Percentiles rank a stretch among this genome's conserved stretches.
These are phyloP conservation scores for Hypoxylon sp. DNA, from an alignment of 2,329 filamentous ascomycete species.

Conservation along the genomic window DNA sequence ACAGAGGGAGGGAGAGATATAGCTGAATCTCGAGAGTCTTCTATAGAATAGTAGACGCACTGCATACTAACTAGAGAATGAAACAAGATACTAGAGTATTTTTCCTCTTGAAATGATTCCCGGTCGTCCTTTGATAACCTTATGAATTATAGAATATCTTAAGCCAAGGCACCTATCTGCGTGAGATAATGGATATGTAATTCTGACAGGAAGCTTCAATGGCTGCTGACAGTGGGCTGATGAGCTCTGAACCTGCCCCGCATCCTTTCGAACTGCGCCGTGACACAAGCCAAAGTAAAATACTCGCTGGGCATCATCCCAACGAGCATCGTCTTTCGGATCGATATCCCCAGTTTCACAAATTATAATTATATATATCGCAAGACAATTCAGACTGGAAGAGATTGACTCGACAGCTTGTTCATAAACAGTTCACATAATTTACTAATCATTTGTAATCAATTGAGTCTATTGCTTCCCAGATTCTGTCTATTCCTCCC, in stretches of 20 bases:
- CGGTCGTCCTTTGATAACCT: not conserved
- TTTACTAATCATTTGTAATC: not conserved
- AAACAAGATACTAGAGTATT: conserved; percentile 14
- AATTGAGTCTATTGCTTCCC: not conserved
- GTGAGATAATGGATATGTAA: not conserved
- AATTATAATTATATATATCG: not conserved
- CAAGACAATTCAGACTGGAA: not conserved
- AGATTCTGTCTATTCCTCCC: not conserved
- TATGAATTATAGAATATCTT: too few species aligned
- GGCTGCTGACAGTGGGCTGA: conserved; percentile 19
- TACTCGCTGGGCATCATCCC: not conserved
- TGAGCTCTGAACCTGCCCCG: conserved; percentile 22
- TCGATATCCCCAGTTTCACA: conserved; percentile 4
- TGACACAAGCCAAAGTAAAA: not conserved
- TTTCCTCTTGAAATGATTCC: not conserved
- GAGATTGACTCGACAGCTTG: not conserved
- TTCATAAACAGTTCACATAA: not conserved
- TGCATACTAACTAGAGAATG: conserved; percentile 24
- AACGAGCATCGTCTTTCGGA: not conserved
- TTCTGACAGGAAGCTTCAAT: conserved; percentile 1
- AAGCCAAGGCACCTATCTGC: not conserved
- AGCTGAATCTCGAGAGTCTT: conserved; percentile 7
- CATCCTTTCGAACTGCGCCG: conserved; percentile 1
- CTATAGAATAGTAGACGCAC: conserved; percentile 7
- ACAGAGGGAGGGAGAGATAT: not conserved